phyloP scores from a whole-genome alignment of 108 stramenopile species.

The Mayamaea pseudoterrestris region DNA sequence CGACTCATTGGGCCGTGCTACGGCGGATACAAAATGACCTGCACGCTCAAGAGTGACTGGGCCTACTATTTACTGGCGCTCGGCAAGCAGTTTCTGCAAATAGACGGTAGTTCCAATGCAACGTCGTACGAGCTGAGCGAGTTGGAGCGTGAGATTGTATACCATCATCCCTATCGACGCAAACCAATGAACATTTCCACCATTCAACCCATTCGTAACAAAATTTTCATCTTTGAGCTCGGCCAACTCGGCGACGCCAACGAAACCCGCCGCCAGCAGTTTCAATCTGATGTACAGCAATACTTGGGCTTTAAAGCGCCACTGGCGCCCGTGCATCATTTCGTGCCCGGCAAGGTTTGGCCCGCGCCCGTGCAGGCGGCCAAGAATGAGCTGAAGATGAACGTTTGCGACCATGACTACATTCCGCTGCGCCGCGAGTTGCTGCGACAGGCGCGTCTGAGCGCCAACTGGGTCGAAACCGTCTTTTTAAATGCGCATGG shows the following conservation, averaged over 20 bases:
- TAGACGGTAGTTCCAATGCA: too few relatives aligned
- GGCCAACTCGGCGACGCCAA: constrained; percentile 7
- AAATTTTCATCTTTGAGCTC: constrained; percentile 11
- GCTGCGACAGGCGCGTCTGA: neutral
- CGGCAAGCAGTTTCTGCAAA: neutral
- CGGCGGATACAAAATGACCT: neutral
- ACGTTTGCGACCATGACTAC: constrained; percentile 7
- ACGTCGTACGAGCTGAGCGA: neutral
- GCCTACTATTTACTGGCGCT: neutral
- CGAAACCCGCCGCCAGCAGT: constrained; percentile 3
- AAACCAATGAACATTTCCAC: too few relatives aligned
- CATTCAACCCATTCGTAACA: constrained; percentile 8
- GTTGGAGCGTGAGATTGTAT: neutral
- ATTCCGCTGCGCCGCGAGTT: constrained; percentile 4
- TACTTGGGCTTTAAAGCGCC: constrained; percentile 6
- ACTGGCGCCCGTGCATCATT: neutral
- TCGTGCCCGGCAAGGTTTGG: neutral
- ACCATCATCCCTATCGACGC: neutral
- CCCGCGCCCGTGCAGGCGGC: neutral
- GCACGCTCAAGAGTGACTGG: neutral
- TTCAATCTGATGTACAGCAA: constrained; percentile 5
- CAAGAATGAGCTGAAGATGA: neutral
- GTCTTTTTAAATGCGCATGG: constrained; percentile 3
- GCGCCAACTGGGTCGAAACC: constrained; percentile 6
- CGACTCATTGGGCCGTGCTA: neutral